phyloP scores from a whole-genome alignment of 1,284 basidiomycete species.

The Leucoagaricus sp. region DNA sequence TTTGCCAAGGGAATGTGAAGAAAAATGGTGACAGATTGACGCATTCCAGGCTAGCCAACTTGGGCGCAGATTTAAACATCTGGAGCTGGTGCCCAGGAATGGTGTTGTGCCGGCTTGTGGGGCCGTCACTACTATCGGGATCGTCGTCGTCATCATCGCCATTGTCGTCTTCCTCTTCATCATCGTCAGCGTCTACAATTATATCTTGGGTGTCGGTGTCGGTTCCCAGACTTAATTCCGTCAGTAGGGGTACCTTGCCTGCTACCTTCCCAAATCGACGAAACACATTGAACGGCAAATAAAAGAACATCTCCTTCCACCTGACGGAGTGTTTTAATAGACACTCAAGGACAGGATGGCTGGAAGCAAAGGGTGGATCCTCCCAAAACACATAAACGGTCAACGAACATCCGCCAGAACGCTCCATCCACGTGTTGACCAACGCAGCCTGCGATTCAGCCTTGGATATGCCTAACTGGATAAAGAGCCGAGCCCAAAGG shows the following conservation, averaged over 20 bases:
- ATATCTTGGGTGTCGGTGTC: conserved; percentile 26
- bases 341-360: conserved; percentile 28
- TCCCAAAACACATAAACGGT: conserved; percentile 34
- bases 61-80: conserved; percentile 35
- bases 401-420: conserved; percentile 31
- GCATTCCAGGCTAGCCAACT: conserved; percentile 36
- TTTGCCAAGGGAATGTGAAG: conserved; percentile 36
- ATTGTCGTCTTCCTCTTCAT: neutral
- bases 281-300: conserved; percentile 32
- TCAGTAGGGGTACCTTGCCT: conserved; percentile 30
- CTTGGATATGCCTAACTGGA: conserved; percentile 28
- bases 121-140: neutral
- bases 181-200: conserved; percentile 7
- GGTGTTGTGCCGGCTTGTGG: neutral
- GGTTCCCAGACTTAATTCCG: conserved; percentile 36
- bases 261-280: conserved; percentile 25
- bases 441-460: conserved; percentile 21
- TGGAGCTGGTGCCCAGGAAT: conserved; percentile 20
- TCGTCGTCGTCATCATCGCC: neutral
- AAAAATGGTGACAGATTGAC: conserved; percentile 37
- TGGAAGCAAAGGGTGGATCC: conserved; percentile 24
- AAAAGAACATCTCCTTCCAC: conserved; percentile 33
- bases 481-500: conserved; percentile 38
- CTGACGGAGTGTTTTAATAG: conserved; percentile 29
- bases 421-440: conserved; percentile 34